Base-by-base conservation (phyloP, 2,329 filamentous ascomycete species). In the Microthyrium microscopicum region DNA sequence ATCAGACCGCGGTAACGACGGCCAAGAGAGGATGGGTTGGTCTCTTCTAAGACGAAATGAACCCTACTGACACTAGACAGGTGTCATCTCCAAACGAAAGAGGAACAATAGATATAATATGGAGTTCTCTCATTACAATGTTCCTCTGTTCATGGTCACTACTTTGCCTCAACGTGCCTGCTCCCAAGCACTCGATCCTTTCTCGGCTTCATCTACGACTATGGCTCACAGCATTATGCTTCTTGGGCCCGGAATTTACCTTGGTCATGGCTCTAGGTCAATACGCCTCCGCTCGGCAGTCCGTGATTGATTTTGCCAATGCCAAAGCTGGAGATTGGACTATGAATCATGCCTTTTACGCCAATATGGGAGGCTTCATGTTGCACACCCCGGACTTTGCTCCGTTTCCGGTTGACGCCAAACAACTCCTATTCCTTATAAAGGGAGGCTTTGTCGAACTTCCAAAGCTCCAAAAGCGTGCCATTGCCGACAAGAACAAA, bases 401-500 rank as follows among this genome's bases (percentile, higher is more conserved):
- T 9, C 8, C 27, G 16, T 31, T 20, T 20, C 29, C 29, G 15
- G 17, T 31, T 9, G 8, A 17, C 15, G 11, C 29, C 6, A 16
- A 6, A 19, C 9, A 17, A 15, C 12, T 31, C 7, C 9, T 6
- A 12, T 17, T 7, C 21, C 29, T 31, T 9, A 19, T 31, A 5
- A 8, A 31, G 16, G 11, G 15, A 20, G 9, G 18, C 12, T 17
- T 6, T 20, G 8, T 31, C 7, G 15, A 20, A 8, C 8, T 9
- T 8, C 11, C 9, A 7, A 20, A 19, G 8, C 15, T 31, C 6
- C 9, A 8, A 15, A 31, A 6, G 8, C 6, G 21, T 15, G 15
- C 9, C 9, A 31, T 31, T 11, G 5, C 8, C 12, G 29, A 31
- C 29, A 31, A 31, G 18, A 20, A 20, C 29, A 31, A 31, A 31